A percentile compares a stretch with the other conserved stretches of the same genome.
Conservation (phyloP, 768 basidiomycete genomes). For the Pleurotus giganteus region DNA sequence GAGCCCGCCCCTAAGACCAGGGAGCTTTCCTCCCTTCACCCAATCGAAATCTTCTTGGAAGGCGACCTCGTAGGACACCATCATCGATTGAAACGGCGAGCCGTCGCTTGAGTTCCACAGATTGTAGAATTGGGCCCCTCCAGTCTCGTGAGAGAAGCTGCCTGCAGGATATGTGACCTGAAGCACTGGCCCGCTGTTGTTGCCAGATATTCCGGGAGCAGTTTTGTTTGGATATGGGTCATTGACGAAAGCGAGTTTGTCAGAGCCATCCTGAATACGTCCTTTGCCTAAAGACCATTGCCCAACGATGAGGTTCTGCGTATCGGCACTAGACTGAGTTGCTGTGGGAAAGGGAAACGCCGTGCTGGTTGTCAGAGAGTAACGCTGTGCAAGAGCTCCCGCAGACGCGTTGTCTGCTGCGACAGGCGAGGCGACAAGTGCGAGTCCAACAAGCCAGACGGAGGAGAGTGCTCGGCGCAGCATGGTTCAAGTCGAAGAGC, state of each 20-base stretch:
- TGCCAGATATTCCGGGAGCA: slow-evolving; percentile 28
- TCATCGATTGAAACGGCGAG: slow-evolving; percentile 61
- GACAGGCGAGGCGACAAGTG: background rate
- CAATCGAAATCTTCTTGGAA: slow-evolving; percentile 66
- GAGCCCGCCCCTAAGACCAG: slow-evolving; percentile 70
- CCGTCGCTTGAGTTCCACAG: slow-evolving; percentile 64
- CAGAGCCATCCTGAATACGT: slow-evolving; percentile 54
- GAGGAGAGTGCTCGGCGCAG: background rate
- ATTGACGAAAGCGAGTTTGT: slow-evolving; percentile 57
- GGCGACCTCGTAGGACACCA: slow-evolving; percentile 72
- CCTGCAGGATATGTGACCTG: slow-evolving; percentile 64
- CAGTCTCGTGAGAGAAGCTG: slow-evolving; percentile 55
- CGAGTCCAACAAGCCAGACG: background rate
- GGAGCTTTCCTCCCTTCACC: slow-evolving; percentile 76
- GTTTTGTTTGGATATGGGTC: slow-evolving; percentile 64
- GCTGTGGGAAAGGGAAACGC: slow-evolving; percentile 62
- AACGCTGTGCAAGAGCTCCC: slow-evolving; percentile 45
- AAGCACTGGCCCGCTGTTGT: slow-evolving; percentile 42
- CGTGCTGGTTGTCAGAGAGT: slow-evolving; percentile 59
- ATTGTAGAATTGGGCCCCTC: slow-evolving; percentile 67
- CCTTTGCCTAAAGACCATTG: slow-evolving; percentile 64
- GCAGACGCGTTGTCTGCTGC: slow-evolving; percentile 16
- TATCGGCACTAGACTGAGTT: slow-evolving; percentile 47
- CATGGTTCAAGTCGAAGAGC: background rate
- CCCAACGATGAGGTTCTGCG: slow-evolving; percentile 49